Conservation (phyloP, 106 monocot genomes). For the Dioscorea zingiberensis region DNA sequence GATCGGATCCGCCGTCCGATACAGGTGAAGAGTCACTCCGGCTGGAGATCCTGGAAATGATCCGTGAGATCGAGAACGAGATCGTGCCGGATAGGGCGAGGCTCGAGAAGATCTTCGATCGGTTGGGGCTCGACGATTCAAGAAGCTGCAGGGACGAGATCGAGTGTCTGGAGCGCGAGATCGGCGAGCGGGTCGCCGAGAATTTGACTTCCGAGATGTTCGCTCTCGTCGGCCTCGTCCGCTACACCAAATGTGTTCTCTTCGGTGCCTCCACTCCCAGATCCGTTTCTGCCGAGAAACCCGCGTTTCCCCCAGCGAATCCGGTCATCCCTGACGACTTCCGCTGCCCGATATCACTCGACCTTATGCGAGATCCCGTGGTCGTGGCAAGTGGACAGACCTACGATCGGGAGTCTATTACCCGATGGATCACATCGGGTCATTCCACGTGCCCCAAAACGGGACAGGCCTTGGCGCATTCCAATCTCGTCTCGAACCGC, state of each 20-base stretch:
- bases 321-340: conserved; percentile 47
- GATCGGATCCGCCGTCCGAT: conserved; percentile 9
- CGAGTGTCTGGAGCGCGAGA: conserved; percentile 72
- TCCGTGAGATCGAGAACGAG: conserved; percentile 52
- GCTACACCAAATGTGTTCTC: conserved; percentile 77
- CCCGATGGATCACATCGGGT: conserved; percentile 67
- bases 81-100: conserved; percentile 40
- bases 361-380: conserved; percentile 83
- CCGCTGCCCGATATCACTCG: conserved; percentile 86
- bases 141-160: conserved; percentile 56
- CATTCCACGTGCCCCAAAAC: conserved; percentile 76
- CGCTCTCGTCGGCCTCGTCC: conserved; percentile 55
- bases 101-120: conserved; percentile 39
- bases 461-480: conserved; percentile 45
- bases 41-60: conserved; percentile 43
- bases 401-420: conserved; percentile 77
- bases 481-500: conserved; percentile 51
- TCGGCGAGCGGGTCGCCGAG: conserved; percentile 39
- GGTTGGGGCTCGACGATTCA: conserved; percentile 41
- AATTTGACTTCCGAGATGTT: conserved; percentile 45
- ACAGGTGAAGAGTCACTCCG: conserved; percentile 23
- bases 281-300: conserved; percentile 5
- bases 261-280: conserved; percentile 60
- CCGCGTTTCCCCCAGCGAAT: not conserved
- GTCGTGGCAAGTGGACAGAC: conserved; percentile 87